These are phyloP conservation scores for Vigna angularis DNA, from an alignment of 306 rosid genomes.

Conservation along the genomic window DNA sequence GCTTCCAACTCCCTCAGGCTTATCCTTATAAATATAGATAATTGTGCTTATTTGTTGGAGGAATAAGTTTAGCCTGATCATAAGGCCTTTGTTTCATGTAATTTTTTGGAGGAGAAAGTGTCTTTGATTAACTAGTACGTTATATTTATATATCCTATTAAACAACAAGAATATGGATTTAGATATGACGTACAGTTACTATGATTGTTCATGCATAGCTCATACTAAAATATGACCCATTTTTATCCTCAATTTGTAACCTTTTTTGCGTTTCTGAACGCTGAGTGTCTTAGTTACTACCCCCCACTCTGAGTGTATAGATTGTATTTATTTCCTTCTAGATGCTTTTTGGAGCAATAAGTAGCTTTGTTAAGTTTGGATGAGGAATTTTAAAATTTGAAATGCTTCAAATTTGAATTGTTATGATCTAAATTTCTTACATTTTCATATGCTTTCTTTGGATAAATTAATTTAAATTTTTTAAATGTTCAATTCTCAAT, in stretches of 20 bases:
- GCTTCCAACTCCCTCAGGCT: constrained; percentile 10
- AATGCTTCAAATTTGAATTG: background rate
- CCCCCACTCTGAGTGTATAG: background rate
- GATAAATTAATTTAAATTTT: no score
- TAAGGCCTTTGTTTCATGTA: constrained; percentile 22
- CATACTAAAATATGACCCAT: background rate
- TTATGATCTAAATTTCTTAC: no score
- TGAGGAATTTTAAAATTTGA: no score
- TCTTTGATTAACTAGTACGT: background rate
- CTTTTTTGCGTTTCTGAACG: background rate
- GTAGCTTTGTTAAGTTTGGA: background rate
- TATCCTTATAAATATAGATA: constrained; percentile 9
- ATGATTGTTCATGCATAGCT: constrained; percentile 12
- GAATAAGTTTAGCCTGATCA: background rate
- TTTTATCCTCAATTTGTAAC: background rate
- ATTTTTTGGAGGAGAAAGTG: constrained; percentile 1
- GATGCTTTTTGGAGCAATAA: constrained; percentile 27
- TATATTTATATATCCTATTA: constrained; percentile 11
- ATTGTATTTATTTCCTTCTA: constrained; percentile 11
- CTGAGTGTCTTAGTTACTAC: constrained; percentile 1
- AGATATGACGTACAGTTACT: constrained; percentile 1
- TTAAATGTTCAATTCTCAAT: no score
- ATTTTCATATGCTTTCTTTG: no score
- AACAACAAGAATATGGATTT: constrained; percentile 21
- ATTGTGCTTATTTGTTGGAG: constrained; percentile 8